Percentiles rank a stretch among this genome's conserved stretches.
phyloP scores from a whole-genome alignment of 345 rosid species.

The Eucalyptus lansdowneana region DNA sequence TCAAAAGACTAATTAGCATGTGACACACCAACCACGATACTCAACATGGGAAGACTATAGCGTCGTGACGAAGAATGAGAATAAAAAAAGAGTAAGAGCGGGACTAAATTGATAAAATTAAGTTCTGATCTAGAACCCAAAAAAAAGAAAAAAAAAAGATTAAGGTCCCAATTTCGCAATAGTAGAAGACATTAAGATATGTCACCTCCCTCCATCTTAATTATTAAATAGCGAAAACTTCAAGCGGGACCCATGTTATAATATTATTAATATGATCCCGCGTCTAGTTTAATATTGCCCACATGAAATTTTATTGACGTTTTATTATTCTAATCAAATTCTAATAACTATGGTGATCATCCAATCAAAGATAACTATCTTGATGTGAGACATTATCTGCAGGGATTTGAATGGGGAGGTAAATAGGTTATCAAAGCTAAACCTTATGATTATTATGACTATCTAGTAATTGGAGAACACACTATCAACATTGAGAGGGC shows the following conservation, averaged over 20 bases:
- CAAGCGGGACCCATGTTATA: too few species aligned
- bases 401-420: too few species aligned
- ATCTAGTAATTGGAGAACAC: rapidly evolving
- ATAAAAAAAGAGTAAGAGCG: background rate
- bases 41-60: background rate
- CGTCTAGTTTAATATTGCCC: rapidly evolving
- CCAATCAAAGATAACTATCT: too few species aligned
- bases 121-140: background rate
- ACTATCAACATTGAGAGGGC: rapidly evolving
- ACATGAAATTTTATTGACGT: too few species aligned
- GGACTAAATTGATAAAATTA: background rate
- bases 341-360: rapidly evolving
- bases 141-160: background rate
- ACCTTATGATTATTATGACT: too few species aligned
- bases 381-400: rapidly evolving
- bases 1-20: background rate
- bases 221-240: background rate
- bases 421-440: too few species aligned
- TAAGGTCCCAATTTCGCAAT: background rate
- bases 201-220: background rate
- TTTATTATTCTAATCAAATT: too few species aligned
- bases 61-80: background rate
- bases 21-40: background rate
- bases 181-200: too few species aligned
- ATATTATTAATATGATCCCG: too few species aligned